Base-by-base conservation (phyloP, 2,329 filamentous ascomycete genomes). In the Fusarium illudens region DNA sequence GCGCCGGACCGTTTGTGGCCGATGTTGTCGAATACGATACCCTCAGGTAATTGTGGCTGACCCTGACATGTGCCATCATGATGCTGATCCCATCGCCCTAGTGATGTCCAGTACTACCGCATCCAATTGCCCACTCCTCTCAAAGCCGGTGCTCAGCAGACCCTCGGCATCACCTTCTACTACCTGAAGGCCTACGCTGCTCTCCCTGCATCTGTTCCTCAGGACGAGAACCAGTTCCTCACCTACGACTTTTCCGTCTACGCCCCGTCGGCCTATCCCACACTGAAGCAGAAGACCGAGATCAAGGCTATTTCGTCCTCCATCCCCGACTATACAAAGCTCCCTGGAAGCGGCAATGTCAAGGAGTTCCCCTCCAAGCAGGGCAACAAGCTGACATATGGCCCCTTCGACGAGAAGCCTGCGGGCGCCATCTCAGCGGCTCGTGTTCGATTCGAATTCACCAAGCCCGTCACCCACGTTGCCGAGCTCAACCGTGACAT, bases 201-300 rank as follows among this genome's bases (percentile, higher is more conserved):
- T 39, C 89, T 97, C 15, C 96, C 96, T 17, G 90, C 91, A 3
- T 82, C 88, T 56, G 95, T 99, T 76, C 83, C 86, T n/a, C 96
- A 99, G 79, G 86, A 89, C 46, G 93, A 94, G 53, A 89, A 90
- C 78, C 96, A 99, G 81, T 97, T 90, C 81, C 89, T 99, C 55
- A 85, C 88, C 59, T 94, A 96, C 83, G 85, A 89, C 58, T 96
- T 97, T 83, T 95, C 92, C 64, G 92, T 92, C 70, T 97, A 97
- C 80, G 87, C 86, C 48, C 90, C 90, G 15, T 96, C 93, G 10
- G 90, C 91, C 64, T 99, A 99, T 83, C 82, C 86, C 17, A 97
- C 94, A 13, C 79, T 87, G 74, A 97, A 97, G 83, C 96, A 99
- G 79, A 97, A 97, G 88, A 98, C 96, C 36, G 97, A 98, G 81